Conservation (phyloP, 345 rosid species). For the Aquilaria yunnanensis region DNA sequence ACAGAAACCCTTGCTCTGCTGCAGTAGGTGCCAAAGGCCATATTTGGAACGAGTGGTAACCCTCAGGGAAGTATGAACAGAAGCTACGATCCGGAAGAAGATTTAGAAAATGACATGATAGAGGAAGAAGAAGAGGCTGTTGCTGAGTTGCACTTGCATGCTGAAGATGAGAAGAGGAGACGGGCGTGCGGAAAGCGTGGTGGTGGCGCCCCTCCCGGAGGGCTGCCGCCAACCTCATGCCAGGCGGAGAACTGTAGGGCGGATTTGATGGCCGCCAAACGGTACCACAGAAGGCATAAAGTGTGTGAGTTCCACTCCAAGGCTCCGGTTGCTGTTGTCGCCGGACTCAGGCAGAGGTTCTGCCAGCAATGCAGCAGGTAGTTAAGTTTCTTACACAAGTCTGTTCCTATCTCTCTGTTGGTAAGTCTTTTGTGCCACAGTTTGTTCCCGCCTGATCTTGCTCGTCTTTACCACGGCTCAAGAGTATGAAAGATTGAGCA, state of each 20-base stretch:
- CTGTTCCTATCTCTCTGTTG: no score
- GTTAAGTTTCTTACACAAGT: no score
- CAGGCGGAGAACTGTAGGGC: conserved; percentile 67
- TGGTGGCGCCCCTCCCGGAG: conserved; percentile 12
- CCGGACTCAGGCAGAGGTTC: conserved; percentile 66
- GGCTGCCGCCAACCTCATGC: conserved; percentile 43
- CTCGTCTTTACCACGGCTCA: no score
- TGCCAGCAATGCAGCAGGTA: conserved; percentile 99
- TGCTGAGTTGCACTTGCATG: conserved; percentile 7
- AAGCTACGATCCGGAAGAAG: conserved; percentile 28
- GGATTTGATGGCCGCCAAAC: conserved; percentile 55
- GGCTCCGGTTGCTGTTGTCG: conserved; percentile 48
- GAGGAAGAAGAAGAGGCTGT: conserved; percentile 33
- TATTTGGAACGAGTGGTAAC: no score
- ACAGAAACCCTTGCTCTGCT: no score
- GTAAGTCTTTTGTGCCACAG: no score
- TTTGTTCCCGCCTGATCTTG: no score
- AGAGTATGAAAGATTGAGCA: no score
- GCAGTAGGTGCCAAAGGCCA: no score
- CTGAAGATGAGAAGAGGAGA: conserved; percentile 38
- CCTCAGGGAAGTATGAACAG: no score
- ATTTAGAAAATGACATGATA: conserved; percentile 45
- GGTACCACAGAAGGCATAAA: conserved; percentile 77
- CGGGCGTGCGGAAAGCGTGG: conserved; percentile 26
- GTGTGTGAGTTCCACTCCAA: conserved; percentile 88